phyloP scores from a whole-genome alignment of 306 rosid species.

The Calophaca sinica region DNA sequence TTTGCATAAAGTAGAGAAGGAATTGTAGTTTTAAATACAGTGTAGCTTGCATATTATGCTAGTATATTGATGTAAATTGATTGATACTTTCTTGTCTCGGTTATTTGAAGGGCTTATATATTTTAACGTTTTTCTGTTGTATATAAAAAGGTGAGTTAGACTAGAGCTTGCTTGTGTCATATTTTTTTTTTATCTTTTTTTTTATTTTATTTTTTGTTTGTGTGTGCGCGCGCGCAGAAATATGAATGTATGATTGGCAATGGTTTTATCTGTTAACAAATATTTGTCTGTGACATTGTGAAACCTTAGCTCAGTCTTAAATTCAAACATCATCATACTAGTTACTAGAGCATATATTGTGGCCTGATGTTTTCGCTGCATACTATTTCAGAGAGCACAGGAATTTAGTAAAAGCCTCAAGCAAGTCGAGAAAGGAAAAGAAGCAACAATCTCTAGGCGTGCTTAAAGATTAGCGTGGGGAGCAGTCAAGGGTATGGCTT shows the following conservation, averaged over 20 bases:
- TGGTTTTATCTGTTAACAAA: constrained; percentile 8
- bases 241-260: constrained; percentile 20
- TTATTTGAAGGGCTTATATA: constrained; percentile 4
- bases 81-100: constrained; percentile 10
- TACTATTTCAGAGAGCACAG: constrained; percentile 67
- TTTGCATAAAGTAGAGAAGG: constrained; percentile 6
- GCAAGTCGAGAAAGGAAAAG: constrained; percentile 64
- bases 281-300: constrained; percentile 7
- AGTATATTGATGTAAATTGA: constrained; percentile 26
- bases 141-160: neutral
- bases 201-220: too few species aligned
- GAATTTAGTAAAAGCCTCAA: constrained; percentile 70
- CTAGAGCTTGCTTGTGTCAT: constrained; percentile 15
- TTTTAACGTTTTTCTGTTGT: constrained; percentile 6
- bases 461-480: constrained; percentile 50
- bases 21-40: constrained; percentile 22
- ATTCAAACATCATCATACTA: constrained; percentile 27
- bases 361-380: constrained; percentile 28
- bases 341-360: neutral
- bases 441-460: constrained; percentile 47
- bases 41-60: constrained; percentile 34
- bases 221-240: neutral
- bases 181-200: neutral
- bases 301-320: constrained; percentile 28
- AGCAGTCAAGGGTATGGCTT: constrained; percentile 46